phyloP scores from a whole-genome alignment of 768 basidiomycete species.

The Gymnopilus junonius region DNA sequence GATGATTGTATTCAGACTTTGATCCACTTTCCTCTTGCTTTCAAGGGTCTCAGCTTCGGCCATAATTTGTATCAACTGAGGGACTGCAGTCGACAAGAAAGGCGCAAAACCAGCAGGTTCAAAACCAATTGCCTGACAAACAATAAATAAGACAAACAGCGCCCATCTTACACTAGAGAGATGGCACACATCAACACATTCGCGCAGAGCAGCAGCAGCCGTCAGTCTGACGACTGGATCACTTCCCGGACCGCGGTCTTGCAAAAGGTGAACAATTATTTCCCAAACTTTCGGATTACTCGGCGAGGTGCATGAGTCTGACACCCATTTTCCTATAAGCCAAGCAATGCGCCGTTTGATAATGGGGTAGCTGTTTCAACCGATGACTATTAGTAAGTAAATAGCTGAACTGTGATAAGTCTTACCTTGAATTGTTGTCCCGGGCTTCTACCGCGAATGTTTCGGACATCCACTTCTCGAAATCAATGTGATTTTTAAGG shows the following conservation, averaged over 20 bases:
- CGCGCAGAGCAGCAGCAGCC: slow-evolving; percentile 76
- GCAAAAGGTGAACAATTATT: slow-evolving; percentile 76
- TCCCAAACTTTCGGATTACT: slow-evolving; percentile 78
- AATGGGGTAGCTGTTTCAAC: slow-evolving; percentile 71
- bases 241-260: slow-evolving; percentile 68
- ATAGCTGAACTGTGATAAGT: not conserved
- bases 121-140: slow-evolving; percentile 63
- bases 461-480: slow-evolving; percentile 69
- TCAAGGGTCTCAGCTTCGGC: slow-evolving; percentile 77
- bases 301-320: slow-evolving; percentile 63
- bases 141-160: slow-evolving; percentile 7
- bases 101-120: slow-evolving; percentile 67
- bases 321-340: slow-evolving; percentile 90
- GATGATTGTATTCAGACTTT: slow-evolving; percentile 71
- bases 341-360: slow-evolving; percentile 96
- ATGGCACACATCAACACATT: slow-evolving; percentile 81
- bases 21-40: slow-evolving; percentile 74
- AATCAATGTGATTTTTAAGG: slow-evolving; percentile 66
- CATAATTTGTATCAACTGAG: slow-evolving; percentile 71
- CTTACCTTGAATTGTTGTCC: slow-evolving; percentile 62
- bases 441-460: slow-evolving; percentile 64
- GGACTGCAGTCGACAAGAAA: slow-evolving; percentile 61
- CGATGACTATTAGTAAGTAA: not conserved
- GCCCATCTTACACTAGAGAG: not conserved
- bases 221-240: slow-evolving; percentile 89